Base-by-base conservation (phyloP, 768 basidiomycete species). In the Lentinula boryana region DNA sequence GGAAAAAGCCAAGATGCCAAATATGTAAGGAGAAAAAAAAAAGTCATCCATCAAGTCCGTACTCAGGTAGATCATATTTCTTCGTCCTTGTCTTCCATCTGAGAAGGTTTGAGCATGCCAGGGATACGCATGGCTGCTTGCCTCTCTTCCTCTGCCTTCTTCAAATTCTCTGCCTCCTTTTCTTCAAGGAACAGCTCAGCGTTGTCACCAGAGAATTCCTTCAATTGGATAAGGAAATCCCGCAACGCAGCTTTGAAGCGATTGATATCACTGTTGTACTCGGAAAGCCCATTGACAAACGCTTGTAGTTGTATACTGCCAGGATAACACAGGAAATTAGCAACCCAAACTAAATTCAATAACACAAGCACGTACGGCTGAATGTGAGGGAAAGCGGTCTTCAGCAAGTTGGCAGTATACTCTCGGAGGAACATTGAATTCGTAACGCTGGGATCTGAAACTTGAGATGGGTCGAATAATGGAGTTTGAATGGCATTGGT, bases 161-260 rank as follows among this genome's bases (percentile, higher is more conserved):
- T 80, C 70, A 87, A 83, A 21, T 81, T 79, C 72, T 96, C 96
- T 3, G 84, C 82, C 71, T 98, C 95, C 74, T 94, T 96, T 75
- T 98, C 97, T 68, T 98, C 96, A 66, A 93, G 78, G 76, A 81
- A 98, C 40, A 98, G 78, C 65, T 98, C 97, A 8, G 94, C 77
- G 64, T 96, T 95, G 68, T 97, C 95, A 5, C 89, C 91, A 5
- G 93, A 94, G 78, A 97, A 98, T 74, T 98, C 97, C 71, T 97
- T 97, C 63, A 99, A 85, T 67, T 95, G 91, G 66, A 99, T 93
- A 60, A 99, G 85, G 88, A 98, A 99, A 75, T 98, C 97, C 60
- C 96, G 91, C 52, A 98, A 80, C 15, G 90, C 88, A 65, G 93
- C 78, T 77, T 98, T 98, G 87, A 98, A 99, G 65, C 89, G 85